These are phyloP conservation scores for Lasiosphaeria ovina DNA, from an alignment of 495 filamentous ascomycete species.

Conservation along the genomic window DNA sequence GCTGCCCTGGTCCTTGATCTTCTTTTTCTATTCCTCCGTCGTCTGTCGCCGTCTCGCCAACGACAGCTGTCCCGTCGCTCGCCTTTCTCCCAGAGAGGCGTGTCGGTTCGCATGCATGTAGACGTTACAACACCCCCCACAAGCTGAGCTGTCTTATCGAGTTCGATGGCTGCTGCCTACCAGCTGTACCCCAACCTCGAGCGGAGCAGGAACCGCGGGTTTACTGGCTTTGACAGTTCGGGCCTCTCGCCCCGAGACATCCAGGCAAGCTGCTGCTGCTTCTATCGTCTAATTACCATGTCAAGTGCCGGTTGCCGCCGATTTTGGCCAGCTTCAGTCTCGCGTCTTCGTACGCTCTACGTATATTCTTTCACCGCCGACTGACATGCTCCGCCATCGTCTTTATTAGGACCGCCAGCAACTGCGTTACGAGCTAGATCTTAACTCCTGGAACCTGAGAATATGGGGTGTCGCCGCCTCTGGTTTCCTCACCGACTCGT, in stretches of 20 bases:
- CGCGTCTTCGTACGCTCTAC: neutral
- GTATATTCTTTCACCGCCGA: too few species aligned
- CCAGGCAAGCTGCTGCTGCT: conserved; percentile 20
- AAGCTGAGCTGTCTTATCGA: too few species aligned
- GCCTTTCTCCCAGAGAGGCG: too few species aligned
- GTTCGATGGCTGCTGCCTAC: neutral
- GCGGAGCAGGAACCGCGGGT: conserved; percentile 29
- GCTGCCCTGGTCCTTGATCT: too few species aligned
- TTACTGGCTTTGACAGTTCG: conserved; percentile 30
- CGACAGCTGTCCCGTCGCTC: too few species aligned
- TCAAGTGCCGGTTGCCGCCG: neutral
- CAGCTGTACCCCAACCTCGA: conserved; percentile 29
- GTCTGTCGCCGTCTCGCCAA: too few species aligned
- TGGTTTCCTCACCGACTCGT: conserved; percentile 69
- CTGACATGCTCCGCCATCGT: neutral
- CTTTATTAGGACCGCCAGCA: conserved; percentile 33
- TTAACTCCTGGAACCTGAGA: conserved; percentile 40
- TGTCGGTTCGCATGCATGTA: too few species aligned
- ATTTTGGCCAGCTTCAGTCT: neutral
- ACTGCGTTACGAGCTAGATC: conserved; percentile 36
- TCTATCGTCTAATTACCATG: neutral
- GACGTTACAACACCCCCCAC: too few species aligned
- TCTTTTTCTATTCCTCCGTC: too few species aligned
- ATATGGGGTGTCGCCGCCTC: conserved; percentile 59
- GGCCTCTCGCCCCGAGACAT: conserved; percentile 27